phyloP scores from a whole-genome alignment of 2,329 filamentous ascomycete genomes.

The Aspergillus sergii region DNA sequence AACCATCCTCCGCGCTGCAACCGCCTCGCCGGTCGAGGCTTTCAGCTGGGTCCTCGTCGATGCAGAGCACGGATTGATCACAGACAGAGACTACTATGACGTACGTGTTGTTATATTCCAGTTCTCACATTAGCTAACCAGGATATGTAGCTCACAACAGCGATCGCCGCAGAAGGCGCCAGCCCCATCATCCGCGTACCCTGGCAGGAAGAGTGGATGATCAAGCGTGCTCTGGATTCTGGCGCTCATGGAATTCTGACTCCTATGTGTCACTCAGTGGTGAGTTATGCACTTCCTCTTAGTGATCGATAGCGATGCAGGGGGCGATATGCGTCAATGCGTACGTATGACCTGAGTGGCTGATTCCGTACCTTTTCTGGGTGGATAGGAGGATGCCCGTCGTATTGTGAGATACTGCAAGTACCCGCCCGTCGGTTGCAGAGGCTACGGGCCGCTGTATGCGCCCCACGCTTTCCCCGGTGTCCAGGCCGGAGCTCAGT shows the following conservation, averaged over 20 bases:
- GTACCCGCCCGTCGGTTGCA: constrained; percentile 34
- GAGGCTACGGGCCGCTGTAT: constrained; percentile 42
- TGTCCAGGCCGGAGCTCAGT: constrained; percentile 28
- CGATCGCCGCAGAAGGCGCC: constrained; percentile 37
- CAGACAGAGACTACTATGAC: constrained; percentile 42
- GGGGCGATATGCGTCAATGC: too few relatives aligned
- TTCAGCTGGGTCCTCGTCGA: constrained; percentile 45
- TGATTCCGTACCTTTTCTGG: not conserved
- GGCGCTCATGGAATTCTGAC: constrained; percentile 43
- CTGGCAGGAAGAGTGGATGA: constrained; percentile 41
- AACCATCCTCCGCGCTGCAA: constrained; percentile 34
- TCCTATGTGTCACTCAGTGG: constrained; percentile 36
- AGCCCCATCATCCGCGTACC: constrained; percentile 41
- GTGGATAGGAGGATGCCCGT: constrained; percentile 30
- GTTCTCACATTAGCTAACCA: not conserved
- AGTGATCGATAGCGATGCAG: too few relatives aligned
- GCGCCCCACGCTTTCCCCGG: constrained; percentile 34
- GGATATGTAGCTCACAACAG: constrained; percentile 20
- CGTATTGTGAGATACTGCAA: constrained; percentile 34
- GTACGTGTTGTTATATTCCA: constrained; percentile 10
- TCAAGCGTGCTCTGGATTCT: constrained; percentile 43
- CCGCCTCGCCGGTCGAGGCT: constrained; percentile 16
- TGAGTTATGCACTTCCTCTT: constrained; percentile 6
- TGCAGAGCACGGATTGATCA: constrained; percentile 44
- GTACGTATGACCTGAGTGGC: not conserved